Conservation (phyloP, 805 yeast genomes). For the Monosporozyma yasuniensis region DNA sequence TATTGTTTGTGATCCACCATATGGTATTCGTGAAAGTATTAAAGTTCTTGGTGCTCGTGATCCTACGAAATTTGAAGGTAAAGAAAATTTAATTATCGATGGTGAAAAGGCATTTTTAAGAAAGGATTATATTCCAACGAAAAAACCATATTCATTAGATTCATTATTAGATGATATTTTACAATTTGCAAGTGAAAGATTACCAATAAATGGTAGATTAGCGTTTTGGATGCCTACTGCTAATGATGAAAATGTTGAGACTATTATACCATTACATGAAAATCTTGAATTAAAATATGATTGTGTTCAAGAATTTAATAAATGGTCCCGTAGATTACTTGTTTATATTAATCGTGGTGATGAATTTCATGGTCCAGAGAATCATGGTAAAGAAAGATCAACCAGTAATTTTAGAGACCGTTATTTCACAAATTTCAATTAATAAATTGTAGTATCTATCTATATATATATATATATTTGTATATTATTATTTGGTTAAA, state of each 20-base stretch:
- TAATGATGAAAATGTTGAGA: constrained; percentile 65
- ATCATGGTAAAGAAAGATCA: constrained; percentile 36
- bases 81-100: constrained; percentile 64
- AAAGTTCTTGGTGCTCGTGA: constrained; percentile 83
- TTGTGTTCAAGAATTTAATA: constrained; percentile 80
- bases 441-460: constrained; percentile 2
- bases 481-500: constrained; percentile 9
- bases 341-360: constrained; percentile 68
- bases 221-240: constrained; percentile 99
- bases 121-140: constrained; percentile 83
- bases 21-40: constrained; percentile 92
- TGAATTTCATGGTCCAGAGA: constrained; percentile 41
- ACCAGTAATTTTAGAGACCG: constrained; percentile 62
- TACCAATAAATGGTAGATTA: constrained; percentile 69
- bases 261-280: constrained; percentile 71
- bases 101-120: constrained; percentile 71
- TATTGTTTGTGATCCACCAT: constrained; percentile 94
- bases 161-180: constrained; percentile 70
- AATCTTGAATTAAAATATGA: constrained; percentile 60
- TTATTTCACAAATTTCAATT: constrained; percentile 60
- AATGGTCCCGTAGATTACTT: constrained; percentile 84
- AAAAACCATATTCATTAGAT: constrained; percentile 79
- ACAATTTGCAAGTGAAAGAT: constrained; percentile 58
- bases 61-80: constrained; percentile 58
- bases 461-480: neutral